Conservation (phyloP, 129 eudicot genomes). For the Dittrichia graveolens region DNA sequence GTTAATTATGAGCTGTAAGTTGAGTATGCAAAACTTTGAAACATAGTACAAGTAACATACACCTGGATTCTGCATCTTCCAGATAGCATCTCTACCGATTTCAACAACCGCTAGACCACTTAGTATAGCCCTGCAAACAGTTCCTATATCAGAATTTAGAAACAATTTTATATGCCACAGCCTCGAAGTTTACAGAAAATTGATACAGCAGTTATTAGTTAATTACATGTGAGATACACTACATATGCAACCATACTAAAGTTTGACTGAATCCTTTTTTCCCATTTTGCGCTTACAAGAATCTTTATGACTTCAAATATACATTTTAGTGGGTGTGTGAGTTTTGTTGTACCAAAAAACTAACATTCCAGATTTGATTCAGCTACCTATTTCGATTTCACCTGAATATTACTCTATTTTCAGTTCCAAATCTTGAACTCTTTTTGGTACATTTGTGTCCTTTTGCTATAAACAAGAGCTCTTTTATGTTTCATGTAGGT, state of each 20-base stretch:
- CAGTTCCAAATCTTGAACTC: background rate
- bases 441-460: background rate
- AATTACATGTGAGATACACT: background rate
- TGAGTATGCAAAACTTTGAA: constrained; percentile 1
- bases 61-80: constrained; percentile 43
- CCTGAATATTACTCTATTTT: background rate
- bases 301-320: background rate
- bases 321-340: too few species aligned
- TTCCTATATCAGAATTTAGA: constrained; percentile 6
- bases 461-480: constrained; percentile 7
- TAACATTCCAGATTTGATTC: constrained; percentile 8
- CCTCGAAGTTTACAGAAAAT: too few species aligned
- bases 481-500: background rate
- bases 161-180: background rate
- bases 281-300: background rate
- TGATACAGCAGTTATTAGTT: background rate
- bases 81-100: constrained; percentile 42
- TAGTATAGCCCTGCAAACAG: constrained; percentile 36
- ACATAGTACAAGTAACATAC: constrained; percentile 35
- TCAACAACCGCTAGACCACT: constrained; percentile 42
- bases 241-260: constrained; percentile 6
- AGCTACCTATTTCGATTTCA: background rate
- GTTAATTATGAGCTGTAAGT: constrained; percentile 5
- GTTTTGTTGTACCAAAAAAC: background rate
- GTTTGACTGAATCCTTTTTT: too few species aligned